Conservation (phyloP, 2,329 filamentous ascomycete species). For the Cytospora piceicola region DNA sequence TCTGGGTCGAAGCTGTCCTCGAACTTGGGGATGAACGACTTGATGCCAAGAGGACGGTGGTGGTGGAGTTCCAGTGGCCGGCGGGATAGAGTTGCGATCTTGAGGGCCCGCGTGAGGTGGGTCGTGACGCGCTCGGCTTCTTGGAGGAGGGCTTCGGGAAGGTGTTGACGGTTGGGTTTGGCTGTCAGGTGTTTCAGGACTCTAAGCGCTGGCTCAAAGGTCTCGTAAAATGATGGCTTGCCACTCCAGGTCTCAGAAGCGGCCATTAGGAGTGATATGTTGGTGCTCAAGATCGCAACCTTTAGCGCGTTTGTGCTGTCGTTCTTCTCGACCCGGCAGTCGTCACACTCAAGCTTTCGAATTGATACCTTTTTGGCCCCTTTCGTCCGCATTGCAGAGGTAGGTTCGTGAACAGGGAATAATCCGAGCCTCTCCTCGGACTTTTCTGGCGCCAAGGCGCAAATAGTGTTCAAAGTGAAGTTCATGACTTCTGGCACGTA, state of each 20-base stretch:
- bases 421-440: conserved; percentile 51
- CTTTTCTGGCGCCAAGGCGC: conserved; percentile 63
- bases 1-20: conserved; percentile 93
- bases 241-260: conserved; percentile 75
- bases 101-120: conserved; percentile 59
- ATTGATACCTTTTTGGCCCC: conserved; percentile 45
- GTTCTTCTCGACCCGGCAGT: conserved; percentile 49
- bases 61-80: conserved; percentile 86
- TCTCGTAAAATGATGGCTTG: conserved; percentile 77
- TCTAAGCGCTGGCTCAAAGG: conserved; percentile 67
- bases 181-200: conserved; percentile 65
- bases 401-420: conserved; percentile 65
- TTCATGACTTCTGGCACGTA: conserved; percentile 89
- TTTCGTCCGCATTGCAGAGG: conserved; percentile 54
- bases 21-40: conserved; percentile 88
- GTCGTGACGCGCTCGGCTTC: conserved; percentile 47
- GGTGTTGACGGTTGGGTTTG: conserved; percentile 53
- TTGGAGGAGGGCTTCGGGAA: conserved; percentile 50
- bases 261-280: conserved; percentile 66
- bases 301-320: conserved; percentile 49
- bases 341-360: conserved; percentile 62
- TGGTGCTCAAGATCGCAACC: conserved; percentile 63
- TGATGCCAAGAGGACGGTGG: conserved; percentile 86
- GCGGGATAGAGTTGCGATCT: conserved; percentile 66
- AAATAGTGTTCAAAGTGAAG: conserved; percentile 76